Base-by-base conservation (phyloP, 306 rosid genomes). In the Luffa aegyptiaca region DNA sequence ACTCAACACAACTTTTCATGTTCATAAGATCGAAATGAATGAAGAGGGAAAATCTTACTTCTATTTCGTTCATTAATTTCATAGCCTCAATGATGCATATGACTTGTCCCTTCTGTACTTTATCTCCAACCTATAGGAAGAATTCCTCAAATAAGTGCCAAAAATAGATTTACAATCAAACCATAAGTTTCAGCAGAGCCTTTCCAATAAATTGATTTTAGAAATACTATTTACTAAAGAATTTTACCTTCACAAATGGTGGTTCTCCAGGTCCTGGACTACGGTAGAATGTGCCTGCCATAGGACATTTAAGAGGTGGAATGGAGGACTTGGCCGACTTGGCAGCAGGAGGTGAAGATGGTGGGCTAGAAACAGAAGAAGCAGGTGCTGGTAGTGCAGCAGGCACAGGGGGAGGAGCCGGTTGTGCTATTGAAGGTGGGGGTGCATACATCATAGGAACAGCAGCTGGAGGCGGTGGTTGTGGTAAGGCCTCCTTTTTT, bases 51-150 rank as follows among this genome's bases (percentile, higher is more conserved):
- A 57, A 36, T 69, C 93, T 86, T 87, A 92, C 94, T 74, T 92
- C 97, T 56, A 92, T 88, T 83, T 92, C 97, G 76, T 92, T 92
- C 97, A 92, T 90, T 89, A 92, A 85, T 79, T 92, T 92, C 97
- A 92, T 92, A 79, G 97, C 97, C 87, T 92, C 97, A 46, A 90
- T 84, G 80, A 92, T 86, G 89, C 97, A 89, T 36, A 92, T 2
- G 46, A 89, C 87, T 73, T 92, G 97, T 57, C 97, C 97, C 81
- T 89, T 92, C 82, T 89, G 86, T 72, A 92, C 93, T 84, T 86
- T 82, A 86, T 90, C 97, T 79, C 97, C 94, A 80, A 86, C 93
- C 97, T 92, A 81, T 73, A 59, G 77, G 80, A 88, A 81, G 63
- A 79, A 36, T 5, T 48, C 41, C 80, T 64, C 81, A 61, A 53